phyloP scores from a whole-genome alignment of 108 stramenopile species.

The Mayamaea pseudoterrestris region DNA sequence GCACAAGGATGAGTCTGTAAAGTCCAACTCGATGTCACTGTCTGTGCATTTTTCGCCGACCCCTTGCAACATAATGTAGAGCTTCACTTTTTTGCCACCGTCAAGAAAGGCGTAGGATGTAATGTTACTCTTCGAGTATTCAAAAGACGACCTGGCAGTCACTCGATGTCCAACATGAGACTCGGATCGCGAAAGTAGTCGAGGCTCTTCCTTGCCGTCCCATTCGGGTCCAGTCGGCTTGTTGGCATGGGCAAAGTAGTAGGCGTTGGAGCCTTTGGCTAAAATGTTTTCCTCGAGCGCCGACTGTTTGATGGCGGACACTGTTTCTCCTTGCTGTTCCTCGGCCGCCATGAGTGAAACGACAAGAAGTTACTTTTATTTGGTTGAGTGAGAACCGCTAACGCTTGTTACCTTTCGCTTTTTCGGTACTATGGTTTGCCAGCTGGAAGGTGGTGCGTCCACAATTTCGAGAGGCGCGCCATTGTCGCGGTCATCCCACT shows the following conservation, averaged over 20 bases:
- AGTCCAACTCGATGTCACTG: conserved; percentile 47
- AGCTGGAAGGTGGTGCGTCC: too few species aligned
- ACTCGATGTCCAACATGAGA: neutral
- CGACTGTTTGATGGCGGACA: too few species aligned
- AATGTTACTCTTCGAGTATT: conserved; percentile 63
- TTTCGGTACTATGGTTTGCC: too few species aligned
- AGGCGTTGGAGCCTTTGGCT: conserved; percentile 67
- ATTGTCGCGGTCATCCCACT: too few species aligned
- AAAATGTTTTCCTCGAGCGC: conserved; percentile 66
- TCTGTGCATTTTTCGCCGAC: conserved; percentile 40
- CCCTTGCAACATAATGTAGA: conserved; percentile 57
- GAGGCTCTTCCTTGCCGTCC: conserved; percentile 75
- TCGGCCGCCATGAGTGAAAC: too few species aligned
- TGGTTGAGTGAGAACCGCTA: too few species aligned
- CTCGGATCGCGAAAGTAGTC: conserved; percentile 23
- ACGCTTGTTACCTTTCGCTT: too few species aligned
- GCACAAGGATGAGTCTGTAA: conserved; percentile 33
- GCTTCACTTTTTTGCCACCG: conserved; percentile 50
- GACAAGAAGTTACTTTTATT: too few species aligned
- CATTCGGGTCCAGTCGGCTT: conserved; percentile 52
- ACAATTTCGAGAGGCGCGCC: too few species aligned
- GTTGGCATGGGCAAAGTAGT: conserved; percentile 74
- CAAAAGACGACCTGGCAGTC: conserved; percentile 17
- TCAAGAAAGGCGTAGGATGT: conserved; percentile 74
- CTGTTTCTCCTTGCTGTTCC: too few species aligned